Percentiles rank a stretch among this genome's conserved stretches.
These are phyloP conservation scores for Xylariaceae sp. DNA, from an alignment of 2,329 filamentous ascomycete species.

Conservation along the genomic window DNA sequence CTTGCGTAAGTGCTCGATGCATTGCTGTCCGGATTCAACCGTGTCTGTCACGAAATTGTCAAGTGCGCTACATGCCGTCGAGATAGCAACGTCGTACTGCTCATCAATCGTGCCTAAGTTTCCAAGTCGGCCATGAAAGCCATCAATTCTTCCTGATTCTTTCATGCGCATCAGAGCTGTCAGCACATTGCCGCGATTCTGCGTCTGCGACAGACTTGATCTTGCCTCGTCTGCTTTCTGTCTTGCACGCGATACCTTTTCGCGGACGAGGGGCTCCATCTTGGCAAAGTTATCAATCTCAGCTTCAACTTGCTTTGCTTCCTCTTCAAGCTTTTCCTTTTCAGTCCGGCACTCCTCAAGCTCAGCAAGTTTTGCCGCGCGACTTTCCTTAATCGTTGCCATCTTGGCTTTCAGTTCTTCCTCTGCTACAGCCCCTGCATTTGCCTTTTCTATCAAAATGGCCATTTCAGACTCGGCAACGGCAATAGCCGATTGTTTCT, in stretches of 20 bases:
- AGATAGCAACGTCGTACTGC: conserved; percentile 96
- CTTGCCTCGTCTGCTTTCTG: conserved; percentile 96
- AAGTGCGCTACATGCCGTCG: conserved; percentile 84
- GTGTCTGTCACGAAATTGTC: conserved; percentile 97
- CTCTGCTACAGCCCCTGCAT: conserved; percentile 77
- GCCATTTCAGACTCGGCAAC: conserved; percentile 92
- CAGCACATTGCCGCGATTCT: conserved; percentile 89
- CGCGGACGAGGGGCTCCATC: conserved; percentile 76
- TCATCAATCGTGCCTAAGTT: conserved; percentile 91
- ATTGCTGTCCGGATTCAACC: conserved; percentile 93
- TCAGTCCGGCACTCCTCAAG: conserved; percentile 72
- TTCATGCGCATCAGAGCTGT: conserved; percentile 89
- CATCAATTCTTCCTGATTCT: conserved; percentile 93
- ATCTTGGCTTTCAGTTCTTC: conserved; percentile 82
- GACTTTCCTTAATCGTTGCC: conserved; percentile 64
- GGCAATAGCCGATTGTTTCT: conserved; percentile 89
- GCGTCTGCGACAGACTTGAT: conserved; percentile 81
- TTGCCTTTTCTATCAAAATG: conserved; percentile 85
- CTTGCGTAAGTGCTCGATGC: conserved; percentile 95
- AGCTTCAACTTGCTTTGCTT: conserved; percentile 65
- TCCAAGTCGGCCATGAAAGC: conserved; percentile 91
- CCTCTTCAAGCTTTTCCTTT: conserved; percentile 67
- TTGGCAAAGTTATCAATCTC: conserved; percentile 68
- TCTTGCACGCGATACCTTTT: conserved; percentile 80
- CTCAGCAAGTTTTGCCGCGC: conserved; percentile 65